Evolutionary conservation across 78 protist species (phyloP).

Genomic region (Protostelium mycophagum): DNA sequence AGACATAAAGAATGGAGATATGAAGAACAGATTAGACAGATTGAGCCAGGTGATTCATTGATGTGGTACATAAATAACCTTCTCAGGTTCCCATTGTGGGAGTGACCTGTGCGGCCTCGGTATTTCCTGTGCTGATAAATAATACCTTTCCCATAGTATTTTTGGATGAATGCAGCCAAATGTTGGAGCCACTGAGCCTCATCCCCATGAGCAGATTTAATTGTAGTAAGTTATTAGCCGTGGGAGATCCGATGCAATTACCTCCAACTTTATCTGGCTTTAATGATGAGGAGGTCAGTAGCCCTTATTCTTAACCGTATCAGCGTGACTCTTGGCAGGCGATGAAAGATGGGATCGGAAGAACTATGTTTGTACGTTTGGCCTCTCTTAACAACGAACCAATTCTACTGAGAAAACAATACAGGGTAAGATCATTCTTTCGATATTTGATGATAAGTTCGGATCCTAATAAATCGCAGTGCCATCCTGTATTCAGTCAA

Average conservation of each 20-base stretch:
- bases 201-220: slow-evolving; percentile 51
- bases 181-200: slow-evolving; percentile 68
- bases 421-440: slow-evolving; percentile 26
- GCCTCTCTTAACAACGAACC: slow-evolving; percentile 3
- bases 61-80: not conserved
- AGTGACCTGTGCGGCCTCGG: slow-evolving; percentile 70
- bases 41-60: slow-evolving; percentile 15
- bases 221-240: slow-evolving; percentile 19
- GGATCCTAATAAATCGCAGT: not conserved
- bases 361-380: slow-evolving; percentile 72
- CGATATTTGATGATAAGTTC: not conserved
- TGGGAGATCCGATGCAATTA: slow-evolving; percentile 85
- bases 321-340: not conserved
- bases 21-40: not conserved
- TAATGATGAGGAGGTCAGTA: not conserved
- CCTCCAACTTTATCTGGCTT: slow-evolving; percentile 50
- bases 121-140: slow-evolving; percentile 52
- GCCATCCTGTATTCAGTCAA: slow-evolving; percentile 67
- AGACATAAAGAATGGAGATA: slow-evolving; percentile 8
- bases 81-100: slow-evolving; percentile 46
- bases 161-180: slow-evolving; percentile 76
- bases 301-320: not conserved
- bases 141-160: slow-evolving; percentile 55
- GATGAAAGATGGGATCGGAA: slow-evolving; percentile 48
- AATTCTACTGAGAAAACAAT: slow-evolving; percentile 62